These are phyloP conservation scores for Flaveria linearis DNA, from an alignment of 129 eudicot genomes.

Conservation along the genomic window DNA sequence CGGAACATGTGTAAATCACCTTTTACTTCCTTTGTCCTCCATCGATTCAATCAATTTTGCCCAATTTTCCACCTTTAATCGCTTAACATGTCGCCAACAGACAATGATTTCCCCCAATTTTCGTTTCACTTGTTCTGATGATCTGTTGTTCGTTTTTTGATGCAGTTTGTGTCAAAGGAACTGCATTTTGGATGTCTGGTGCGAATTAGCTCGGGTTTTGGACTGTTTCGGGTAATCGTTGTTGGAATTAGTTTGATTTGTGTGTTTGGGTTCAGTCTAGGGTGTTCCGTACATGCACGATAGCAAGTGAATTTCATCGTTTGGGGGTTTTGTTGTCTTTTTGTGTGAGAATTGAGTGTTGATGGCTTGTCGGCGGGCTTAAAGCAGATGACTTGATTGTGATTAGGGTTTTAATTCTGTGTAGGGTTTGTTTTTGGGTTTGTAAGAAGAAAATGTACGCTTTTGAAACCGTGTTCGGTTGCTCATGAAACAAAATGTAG, in stretches of 20 bases:
- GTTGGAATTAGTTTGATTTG: not conserved
- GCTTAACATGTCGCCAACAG: not conserved
- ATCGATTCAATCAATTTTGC: constrained; percentile 25
- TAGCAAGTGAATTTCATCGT: not conserved
- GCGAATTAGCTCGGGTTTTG: constrained; percentile 23
- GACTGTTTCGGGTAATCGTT: constrained; percentile 26
- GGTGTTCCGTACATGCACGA: constrained; percentile 4
- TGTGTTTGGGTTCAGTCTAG: not conserved
- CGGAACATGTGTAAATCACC: constrained; percentile 30
- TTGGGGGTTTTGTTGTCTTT: not conserved
- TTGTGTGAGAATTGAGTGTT: not conserved
- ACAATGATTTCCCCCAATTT: constrained; percentile 19
- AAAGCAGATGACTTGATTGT: constrained; percentile 15
- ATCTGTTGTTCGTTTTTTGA: not conserved
- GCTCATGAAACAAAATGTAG: not conserved
- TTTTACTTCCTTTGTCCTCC: constrained; percentile 15
- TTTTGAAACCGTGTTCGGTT: not conserved
- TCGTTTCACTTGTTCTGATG: constrained; percentile 1
- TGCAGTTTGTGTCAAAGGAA: constrained; percentile 14
- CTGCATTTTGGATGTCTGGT: constrained; percentile 32
- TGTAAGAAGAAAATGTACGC: not conserved
- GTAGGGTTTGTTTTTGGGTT: not conserved
- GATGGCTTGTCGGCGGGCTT: constrained; percentile 12
- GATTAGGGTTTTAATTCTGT: constrained; percentile 18
- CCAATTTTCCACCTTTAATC: not conserved